A percentile compares a stretch with the other conserved stretches of the same genome.
Evolutionary conservation across 345 rosid species (phyloP).

Genomic region (Rhizophora apiculata): DNA sequence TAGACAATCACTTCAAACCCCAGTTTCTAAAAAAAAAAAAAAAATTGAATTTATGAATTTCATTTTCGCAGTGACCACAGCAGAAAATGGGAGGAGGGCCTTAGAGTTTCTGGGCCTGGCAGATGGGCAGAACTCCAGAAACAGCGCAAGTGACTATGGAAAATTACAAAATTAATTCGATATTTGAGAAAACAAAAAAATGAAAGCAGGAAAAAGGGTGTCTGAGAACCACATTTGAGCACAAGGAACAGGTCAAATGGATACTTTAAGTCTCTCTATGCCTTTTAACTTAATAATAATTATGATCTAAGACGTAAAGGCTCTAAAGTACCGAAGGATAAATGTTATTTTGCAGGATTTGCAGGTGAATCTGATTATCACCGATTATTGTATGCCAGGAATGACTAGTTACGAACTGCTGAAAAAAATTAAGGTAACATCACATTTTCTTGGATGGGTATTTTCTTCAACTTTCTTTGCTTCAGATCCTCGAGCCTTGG

Average conservation of each 20-base stretch:
- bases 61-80: conserved; percentile 26
- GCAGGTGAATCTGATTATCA: conserved; percentile 41
- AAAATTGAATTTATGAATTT: neutral
- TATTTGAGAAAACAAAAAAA: no score
- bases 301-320: no score
- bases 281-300: no score
- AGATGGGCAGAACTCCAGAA: conserved; percentile 13
- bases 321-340: no score
- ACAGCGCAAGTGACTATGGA: neutral
- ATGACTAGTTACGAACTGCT: conserved; percentile 42
- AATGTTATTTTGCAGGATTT: conserved; percentile 3
- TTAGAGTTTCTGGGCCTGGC: conserved; percentile 34
- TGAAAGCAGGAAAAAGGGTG: no score
- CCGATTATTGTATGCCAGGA: conserved; percentile 43
- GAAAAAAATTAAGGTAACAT: conserved; percentile 33
- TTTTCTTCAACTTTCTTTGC: neutral
- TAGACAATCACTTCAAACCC: no score
- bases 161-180: no score
- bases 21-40: no score
- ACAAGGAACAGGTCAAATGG: neutral
- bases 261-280: neutral
- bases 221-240: no score
- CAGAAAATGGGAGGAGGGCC: conserved; percentile 33
- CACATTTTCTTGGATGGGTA: neutral
- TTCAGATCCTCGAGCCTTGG: neutral